Evolutionary conservation across 257 asterid genomes (phyloP).

Genomic region (Solanum clarkiae): DNA sequence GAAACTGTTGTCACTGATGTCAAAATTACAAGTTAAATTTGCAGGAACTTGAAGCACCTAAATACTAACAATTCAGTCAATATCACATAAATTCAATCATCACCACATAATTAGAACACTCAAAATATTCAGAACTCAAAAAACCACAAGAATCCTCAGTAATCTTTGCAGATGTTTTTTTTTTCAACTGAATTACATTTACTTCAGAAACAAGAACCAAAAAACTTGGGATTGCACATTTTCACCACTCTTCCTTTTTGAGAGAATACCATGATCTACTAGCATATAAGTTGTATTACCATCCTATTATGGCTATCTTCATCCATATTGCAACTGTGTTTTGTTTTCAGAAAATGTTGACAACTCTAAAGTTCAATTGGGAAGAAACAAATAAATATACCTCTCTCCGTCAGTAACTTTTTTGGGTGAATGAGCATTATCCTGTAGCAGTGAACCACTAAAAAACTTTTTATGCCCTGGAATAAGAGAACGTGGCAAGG

Average conservation of each 20-base stretch:
- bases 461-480: conserved; percentile 29
- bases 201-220: not conserved
- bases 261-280: not conserved
- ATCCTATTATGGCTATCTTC: not conserved
- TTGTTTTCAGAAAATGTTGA: not conserved
- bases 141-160: not conserved
- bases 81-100: not conserved
- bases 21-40: not conserved
- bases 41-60: not conserved
- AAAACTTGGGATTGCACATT: not conserved
- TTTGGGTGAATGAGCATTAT: conserved; percentile 37
- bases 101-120: not conserved
- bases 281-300: not conserved
- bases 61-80: not conserved
- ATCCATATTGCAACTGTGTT: not conserved
- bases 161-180: not conserved
- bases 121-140: not conserved
- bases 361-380: not conserved
- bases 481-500: conserved; percentile 26
- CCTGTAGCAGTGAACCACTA: conserved; percentile 58
- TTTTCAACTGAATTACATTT: not conserved
- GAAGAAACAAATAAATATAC: conserved; percentile 21
- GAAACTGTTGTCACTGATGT: not conserved
- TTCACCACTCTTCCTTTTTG: not conserved
- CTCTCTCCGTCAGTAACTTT: conserved; percentile 69